A percentile compares a stretch with the other conserved stretches of the same genome.
phyloP scores from a whole-genome alignment of 805 yeast genomes.

The Millerozyma miso region DNA sequence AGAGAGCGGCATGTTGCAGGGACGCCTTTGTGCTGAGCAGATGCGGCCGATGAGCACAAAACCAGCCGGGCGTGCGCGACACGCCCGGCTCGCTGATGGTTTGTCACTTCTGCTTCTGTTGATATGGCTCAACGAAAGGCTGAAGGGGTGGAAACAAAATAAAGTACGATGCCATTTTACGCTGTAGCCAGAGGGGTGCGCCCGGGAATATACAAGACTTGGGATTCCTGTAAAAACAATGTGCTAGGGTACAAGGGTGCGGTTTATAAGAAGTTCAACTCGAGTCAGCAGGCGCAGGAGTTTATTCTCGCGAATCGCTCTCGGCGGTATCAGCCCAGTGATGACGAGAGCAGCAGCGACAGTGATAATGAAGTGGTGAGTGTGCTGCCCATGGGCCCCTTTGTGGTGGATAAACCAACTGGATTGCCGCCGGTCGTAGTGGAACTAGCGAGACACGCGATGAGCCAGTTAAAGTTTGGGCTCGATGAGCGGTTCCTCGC shows the following conservation, averaged over 20 bases:
- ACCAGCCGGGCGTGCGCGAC: not conserved
- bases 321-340: not conserved
- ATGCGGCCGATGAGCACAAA: not conserved
- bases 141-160: not conserved
- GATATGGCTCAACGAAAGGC: not conserved
- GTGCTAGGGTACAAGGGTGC: constrained; percentile 58
- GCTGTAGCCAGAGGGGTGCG: constrained; percentile 36
- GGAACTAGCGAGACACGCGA: not conserved
- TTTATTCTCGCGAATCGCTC: constrained; percentile 1
- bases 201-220: constrained; percentile 53
- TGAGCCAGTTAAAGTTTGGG: not conserved
- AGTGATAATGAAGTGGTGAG: not conserved
- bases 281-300: constrained; percentile 44
- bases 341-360: not conserved
- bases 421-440: not conserved
- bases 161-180: constrained; percentile 20
- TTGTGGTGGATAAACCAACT: too few species aligned
- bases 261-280: constrained; percentile 50
- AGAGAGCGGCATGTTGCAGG: not conserved
- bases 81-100: not conserved
- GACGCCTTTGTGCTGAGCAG: not conserved
- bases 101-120: too few species aligned
- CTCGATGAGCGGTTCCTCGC: not conserved
- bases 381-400: not conserved
- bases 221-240: constrained; percentile 54